phyloP scores from a whole-genome alignment of 2,329 filamentous ascomycete genomes.

The Chrysosporium queenslandicum region DNA sequence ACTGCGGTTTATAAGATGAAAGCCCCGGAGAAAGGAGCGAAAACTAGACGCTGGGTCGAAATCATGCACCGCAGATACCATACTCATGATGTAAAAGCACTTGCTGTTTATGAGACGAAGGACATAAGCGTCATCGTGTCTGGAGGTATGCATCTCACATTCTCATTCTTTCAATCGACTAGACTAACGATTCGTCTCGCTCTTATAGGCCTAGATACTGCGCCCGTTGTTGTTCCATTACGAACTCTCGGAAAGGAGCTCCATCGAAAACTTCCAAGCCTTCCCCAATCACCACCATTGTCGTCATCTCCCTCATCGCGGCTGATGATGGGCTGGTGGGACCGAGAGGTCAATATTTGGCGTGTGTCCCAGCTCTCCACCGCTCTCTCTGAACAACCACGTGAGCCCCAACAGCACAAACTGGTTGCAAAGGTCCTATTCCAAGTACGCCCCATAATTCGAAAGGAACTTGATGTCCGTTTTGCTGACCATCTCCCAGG shows the following conservation, averaged over 20 bases:
- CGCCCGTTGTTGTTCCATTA: constrained; percentile 71
- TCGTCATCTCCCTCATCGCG: constrained; percentile 62
- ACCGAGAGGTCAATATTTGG: constrained; percentile 79
- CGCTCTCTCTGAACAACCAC: constrained; percentile 38
- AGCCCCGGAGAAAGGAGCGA: constrained; percentile 41
- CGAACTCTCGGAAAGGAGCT: constrained; percentile 67
- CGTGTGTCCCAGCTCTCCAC: constrained; percentile 43
- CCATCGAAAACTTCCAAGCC: constrained; percentile 67
- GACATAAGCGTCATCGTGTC: constrained; percentile 80
- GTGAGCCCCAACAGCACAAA: constrained; percentile 30
- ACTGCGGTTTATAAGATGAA: constrained; percentile 70
- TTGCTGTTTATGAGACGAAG: constrained; percentile 78
- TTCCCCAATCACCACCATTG: constrained; percentile 69
- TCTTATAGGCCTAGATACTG: constrained; percentile 75
- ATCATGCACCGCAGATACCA: constrained; percentile 80
- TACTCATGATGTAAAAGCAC: constrained; percentile 86
- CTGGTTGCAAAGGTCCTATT: constrained; percentile 58
- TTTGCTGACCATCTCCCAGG: constrained; percentile 41
- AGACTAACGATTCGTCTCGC: constrained; percentile 7
- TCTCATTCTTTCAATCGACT: neutral
- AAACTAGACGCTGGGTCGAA: constrained; percentile 64
- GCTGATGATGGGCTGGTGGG: constrained; percentile 85
- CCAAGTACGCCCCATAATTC: constrained; percentile 27
- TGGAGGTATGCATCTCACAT: constrained; percentile 53
- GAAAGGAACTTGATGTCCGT: neutral